A percentile compares a stretch with the other conserved stretches of the same genome.
Evolutionary conservation across 2,329 filamentous ascomycete species (phyloP).

Genomic region (Xylaria sp.): DNA sequence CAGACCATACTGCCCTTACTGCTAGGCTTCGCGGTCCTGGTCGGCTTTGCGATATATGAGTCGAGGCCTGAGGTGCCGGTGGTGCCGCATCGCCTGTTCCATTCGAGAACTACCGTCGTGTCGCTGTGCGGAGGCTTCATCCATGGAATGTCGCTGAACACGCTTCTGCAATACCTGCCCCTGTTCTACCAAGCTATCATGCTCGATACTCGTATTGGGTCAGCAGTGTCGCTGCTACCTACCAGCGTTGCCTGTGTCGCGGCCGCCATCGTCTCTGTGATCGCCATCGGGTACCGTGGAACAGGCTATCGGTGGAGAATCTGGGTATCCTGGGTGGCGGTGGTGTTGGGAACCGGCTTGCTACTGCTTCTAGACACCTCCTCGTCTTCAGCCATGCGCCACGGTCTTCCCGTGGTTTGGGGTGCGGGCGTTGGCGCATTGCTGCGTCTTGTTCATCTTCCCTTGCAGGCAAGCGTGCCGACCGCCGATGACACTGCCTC

Average conservation of each 20-base stretch:
- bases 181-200: slow-evolving; percentile 40
- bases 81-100: slow-evolving; percentile 39
- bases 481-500: slow-evolving; percentile 40
- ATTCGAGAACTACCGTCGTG: slow-evolving; percentile 25
- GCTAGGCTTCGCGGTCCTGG: slow-evolving; percentile 33
- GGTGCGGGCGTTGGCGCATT: slow-evolving; percentile 32
- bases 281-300: slow-evolving; percentile 19
- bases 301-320: slow-evolving; percentile 27
- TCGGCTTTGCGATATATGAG: slow-evolving; percentile 37
- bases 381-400: slow-evolving; percentile 21
- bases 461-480: slow-evolving; percentile 40
- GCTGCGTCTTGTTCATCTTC: slow-evolving; percentile 27
- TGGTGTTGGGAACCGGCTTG: slow-evolving; percentile 27
- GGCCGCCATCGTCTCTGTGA: slow-evolving; percentile 21
- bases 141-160: slow-evolving; percentile 37
- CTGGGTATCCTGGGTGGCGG: slow-evolving; percentile 28
- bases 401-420: slow-evolving; percentile 33
- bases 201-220: slow-evolving; percentile 31
- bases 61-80: slow-evolving; percentile 32
- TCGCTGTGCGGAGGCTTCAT: slow-evolving; percentile 34
- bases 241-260: slow-evolving; percentile 20
- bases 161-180: slow-evolving; percentile 38
- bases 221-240: slow-evolving; percentile 36
- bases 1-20: slow-evolving; percentile 38
- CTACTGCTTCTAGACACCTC: slow-evolving; percentile 16